Conservation (phyloP, 2,329 filamentous ascomycete genomes). For the Dactylellina haptotyla region DNA sequence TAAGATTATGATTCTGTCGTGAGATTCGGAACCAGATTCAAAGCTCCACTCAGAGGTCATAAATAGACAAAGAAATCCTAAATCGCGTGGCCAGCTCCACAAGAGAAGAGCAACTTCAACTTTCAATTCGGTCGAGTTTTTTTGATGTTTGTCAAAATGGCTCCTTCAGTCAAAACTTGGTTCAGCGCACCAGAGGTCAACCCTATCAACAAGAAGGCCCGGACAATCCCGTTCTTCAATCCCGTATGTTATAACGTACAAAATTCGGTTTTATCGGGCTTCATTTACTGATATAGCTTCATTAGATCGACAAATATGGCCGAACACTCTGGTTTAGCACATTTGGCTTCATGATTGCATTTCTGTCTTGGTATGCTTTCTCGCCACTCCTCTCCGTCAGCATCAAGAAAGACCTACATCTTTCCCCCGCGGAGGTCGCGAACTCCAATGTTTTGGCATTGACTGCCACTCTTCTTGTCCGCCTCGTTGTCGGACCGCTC, state of each 20-base stretch:
- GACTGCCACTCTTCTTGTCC: slow-evolving; percentile 75
- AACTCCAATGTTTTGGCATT: slow-evolving; percentile 93
- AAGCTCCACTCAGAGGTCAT: not conserved
- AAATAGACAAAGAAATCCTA: too few relatives aligned
- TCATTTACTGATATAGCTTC: not conserved
- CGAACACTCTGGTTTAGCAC: slow-evolving; percentile 91
- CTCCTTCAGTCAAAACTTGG: slow-evolving; percentile 27
- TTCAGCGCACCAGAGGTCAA: slow-evolving; percentile 75
- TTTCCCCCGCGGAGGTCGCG: slow-evolving; percentile 76
- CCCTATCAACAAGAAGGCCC: slow-evolving; percentile 83
- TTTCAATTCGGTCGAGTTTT: too few relatives aligned
- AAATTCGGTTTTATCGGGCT: not conserved
- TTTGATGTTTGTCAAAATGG: slow-evolving; percentile 25
- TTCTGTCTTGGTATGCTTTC: slow-evolving; percentile 93
- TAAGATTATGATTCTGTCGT: slow-evolving; percentile 31
- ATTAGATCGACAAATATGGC: slow-evolving; percentile 73
- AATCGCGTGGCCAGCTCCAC: too few relatives aligned
- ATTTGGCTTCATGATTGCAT: slow-evolving; percentile 85
- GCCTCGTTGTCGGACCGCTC: slow-evolving; percentile 80
- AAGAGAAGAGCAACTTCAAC: too few relatives aligned
- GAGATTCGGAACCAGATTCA: not conserved
- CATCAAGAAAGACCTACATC: slow-evolving; percentile 79
- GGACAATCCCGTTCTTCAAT: slow-evolving; percentile 81
- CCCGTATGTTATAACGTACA: slow-evolving; percentile 64
- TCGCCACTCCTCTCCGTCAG: slow-evolving; percentile 81